phyloP scores from a whole-genome alignment of 768 basidiomycete species.

The Boletus rubropictus region DNA sequence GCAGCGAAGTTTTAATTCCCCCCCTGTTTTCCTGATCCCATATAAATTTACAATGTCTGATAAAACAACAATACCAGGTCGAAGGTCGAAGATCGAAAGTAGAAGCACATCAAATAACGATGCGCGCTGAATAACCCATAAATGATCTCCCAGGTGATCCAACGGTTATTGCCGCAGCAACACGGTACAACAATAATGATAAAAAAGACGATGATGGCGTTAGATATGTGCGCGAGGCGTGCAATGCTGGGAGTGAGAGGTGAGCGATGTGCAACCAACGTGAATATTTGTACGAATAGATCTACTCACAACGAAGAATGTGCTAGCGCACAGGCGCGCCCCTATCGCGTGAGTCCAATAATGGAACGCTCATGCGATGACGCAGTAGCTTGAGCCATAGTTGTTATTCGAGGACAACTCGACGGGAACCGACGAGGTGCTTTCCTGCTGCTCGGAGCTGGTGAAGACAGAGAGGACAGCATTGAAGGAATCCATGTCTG shows the following conservation, averaged over 20 bases:
- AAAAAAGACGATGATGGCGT: constrained; percentile 2
- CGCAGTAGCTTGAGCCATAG: constrained; percentile 8
- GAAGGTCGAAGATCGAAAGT: constrained; percentile 25
- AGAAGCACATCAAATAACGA: constrained; percentile 5
- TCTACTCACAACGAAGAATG: constrained; percentile 21
- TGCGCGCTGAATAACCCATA: constrained; percentile 9
- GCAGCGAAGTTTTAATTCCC: too few relatives aligned
- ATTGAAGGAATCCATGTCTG: constrained; percentile 22
- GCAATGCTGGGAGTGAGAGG: constrained; percentile 8
- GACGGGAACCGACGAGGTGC: constrained; percentile 11
- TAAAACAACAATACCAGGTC: constrained; percentile 19
- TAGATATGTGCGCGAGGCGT: constrained; percentile 2
- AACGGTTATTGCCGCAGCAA: constrained; percentile 1
- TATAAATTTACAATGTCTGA: too few relatives aligned
- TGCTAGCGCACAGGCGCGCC: background rate
- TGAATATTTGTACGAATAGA: background rate
- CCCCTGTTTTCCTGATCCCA: too few relatives aligned
- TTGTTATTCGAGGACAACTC: constrained; percentile 2
- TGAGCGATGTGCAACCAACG: constrained; percentile 1
- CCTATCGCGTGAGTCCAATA: background rate
- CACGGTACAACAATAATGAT: constrained; percentile 4
- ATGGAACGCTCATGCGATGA: constrained; percentile 15
- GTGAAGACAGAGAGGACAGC: constrained; percentile 13
- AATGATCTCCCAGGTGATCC: constrained; percentile 2
- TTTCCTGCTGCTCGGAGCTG: constrained; percentile 4